Conservation (phyloP, 2,329 filamentous ascomycete species). For the Aspergillus sp. region DNA sequence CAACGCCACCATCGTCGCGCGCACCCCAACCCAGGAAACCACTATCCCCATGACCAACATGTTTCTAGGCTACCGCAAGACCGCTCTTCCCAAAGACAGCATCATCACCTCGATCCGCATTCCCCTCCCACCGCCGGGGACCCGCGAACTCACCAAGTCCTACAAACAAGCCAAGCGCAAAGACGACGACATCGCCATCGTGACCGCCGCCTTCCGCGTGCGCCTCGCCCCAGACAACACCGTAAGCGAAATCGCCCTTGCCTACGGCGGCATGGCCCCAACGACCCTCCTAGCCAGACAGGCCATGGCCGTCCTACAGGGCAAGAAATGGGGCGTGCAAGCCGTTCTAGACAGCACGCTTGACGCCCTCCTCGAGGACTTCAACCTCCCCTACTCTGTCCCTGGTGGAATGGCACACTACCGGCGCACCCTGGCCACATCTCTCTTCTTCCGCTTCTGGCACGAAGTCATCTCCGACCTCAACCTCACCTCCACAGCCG, state of each 20-base stretch:
- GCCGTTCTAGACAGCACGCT: constrained; percentile 78
- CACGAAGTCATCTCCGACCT: constrained; percentile 72
- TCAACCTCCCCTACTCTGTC: constrained; percentile 79
- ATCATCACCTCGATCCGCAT: constrained; percentile 78
- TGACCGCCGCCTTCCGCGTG: constrained; percentile 75
- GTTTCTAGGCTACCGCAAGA: constrained; percentile 79
- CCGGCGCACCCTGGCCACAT: constrained; percentile 74
- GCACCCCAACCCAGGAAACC: constrained; percentile 64
- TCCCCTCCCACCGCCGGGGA: constrained; percentile 63
- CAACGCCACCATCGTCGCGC: constrained; percentile 72
- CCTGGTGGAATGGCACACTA: constrained; percentile 91
- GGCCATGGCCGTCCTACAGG: constrained; percentile 66
- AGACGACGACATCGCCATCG: constrained; percentile 90
- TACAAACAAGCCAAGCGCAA: constrained; percentile 92
- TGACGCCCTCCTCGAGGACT: constrained; percentile 74
- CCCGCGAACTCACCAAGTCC: constrained; percentile 74
- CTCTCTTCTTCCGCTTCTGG: constrained; percentile 93
- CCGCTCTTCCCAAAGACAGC: constrained; percentile 70
- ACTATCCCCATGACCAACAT: constrained; percentile 80
- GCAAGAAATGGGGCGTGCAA: constrained; percentile 71
- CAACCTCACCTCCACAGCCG: constrained; percentile 57
- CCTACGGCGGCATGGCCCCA: constrained; percentile 87
- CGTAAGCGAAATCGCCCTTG: constrained; percentile 69
- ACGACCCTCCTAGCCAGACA: constrained; percentile 75
- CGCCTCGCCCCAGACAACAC: constrained; percentile 63